Evolutionary conservation across 352 stramenopile genomes (phyloP).

Genomic region (Phytopythium vexans): DNA sequence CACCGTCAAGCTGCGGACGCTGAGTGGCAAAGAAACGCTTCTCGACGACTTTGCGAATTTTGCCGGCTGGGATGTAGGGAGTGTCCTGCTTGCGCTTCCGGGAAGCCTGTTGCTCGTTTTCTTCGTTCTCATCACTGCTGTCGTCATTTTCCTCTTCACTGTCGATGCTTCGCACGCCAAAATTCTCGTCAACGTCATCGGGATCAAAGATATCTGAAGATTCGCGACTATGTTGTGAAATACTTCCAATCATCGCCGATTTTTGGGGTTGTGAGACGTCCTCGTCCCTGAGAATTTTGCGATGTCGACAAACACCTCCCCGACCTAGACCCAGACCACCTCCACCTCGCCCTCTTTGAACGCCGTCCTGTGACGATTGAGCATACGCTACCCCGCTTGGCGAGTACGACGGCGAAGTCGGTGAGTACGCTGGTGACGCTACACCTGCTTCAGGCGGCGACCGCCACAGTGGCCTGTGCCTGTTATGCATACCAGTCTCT

Average conservation of each 20-base stretch:
- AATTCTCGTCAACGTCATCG: conserved; percentile 1
- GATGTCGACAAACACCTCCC: too few relatives aligned
- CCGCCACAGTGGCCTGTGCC: too few relatives aligned
- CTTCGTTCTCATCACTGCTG: conserved; percentile 1
- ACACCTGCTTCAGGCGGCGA: neutral
- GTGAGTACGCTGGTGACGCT: conserved; percentile 7
- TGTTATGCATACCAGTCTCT: too few relatives aligned
- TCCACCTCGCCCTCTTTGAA: too few relatives aligned
- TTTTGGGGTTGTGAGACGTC: too few relatives aligned
- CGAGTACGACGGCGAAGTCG: neutral
- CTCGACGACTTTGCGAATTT: conserved; percentile 43
- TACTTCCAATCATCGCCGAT: too few relatives aligned
- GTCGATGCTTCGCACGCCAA: conserved; percentile 7
- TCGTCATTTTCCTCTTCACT: conserved; percentile 11
- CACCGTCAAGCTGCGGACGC: conserved; percentile 25
- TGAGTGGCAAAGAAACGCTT: conserved; percentile 28
- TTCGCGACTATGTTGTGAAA: too few relatives aligned
- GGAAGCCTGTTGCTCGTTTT: neutral
- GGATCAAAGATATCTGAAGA: neutral
- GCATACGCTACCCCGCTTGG: too few relatives aligned
- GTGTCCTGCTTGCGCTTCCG: conserved; percentile 2
- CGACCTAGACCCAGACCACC: too few relatives aligned
- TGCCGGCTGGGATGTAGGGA: conserved; percentile 36
- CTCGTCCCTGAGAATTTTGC: too few relatives aligned
- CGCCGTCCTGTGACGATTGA: too few relatives aligned